Evolutionary conservation across 202 grass and related monocot genomes (phyloP), one percentile per base, ranked within the genome.

Genomic region (Cymbopogon flexuosus): DNA sequence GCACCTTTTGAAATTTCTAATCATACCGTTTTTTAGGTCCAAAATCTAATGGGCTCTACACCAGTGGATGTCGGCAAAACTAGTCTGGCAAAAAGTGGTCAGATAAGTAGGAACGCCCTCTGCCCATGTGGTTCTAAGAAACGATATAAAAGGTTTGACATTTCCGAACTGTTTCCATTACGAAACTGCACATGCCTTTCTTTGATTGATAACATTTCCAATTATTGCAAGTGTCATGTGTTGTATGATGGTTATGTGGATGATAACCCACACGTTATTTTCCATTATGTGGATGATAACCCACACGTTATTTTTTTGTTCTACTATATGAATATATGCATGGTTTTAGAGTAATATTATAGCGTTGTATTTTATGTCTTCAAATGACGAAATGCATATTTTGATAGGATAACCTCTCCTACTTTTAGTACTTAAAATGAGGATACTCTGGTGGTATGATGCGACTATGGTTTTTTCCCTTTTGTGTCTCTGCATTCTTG

Each of bases 101-200:
- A 95, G 68, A 93, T 95, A 79, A 93, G 92, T 77, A 88, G 96
- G 80, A 99, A 95, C 72, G 80, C 92, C 72, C 51, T 88, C 33
- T 99, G 92, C 73, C 96, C 96, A 58, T 99, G 96, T 57, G 79
- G 85, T 57, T 95, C 92, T 57, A 80, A 84, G 79, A 99, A 95
- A 87, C 77, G 88, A 90, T 99, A 99, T 80, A 99, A 99, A 88
- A 95, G 87, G 96, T 98, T 67, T 81, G 86, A 61, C 18, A 19
- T 56, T 79, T 79, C 29, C n/a, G 0, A 2, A 60, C 13, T 46
- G 49, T 34, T 61, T 63, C 15, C 77, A 23, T 71, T 49, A 5
- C 74, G 70, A 14, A 64, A 60, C 15, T 30, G 33, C 46, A 8
- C 23, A 34, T 8, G 7, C 15, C 27, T 5, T 24, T 62, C 2